Base-by-base conservation (phyloP, 176 grass and related monocot species). In the Eragrostis curvula region DNA sequence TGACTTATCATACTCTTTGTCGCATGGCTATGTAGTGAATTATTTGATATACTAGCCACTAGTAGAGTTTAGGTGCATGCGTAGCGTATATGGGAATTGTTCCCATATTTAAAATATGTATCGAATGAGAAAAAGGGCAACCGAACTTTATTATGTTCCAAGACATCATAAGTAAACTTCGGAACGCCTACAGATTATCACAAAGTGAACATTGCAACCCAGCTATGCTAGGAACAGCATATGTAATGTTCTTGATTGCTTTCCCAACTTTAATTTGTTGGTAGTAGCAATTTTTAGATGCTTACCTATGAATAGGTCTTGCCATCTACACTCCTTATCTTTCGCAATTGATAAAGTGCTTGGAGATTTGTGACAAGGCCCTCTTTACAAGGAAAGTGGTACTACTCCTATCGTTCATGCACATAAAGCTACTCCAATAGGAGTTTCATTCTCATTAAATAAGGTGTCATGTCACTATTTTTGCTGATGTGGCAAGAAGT, bases 371-470 rank as follows among this genome's bases (percentile, higher is more conserved):
- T 40, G 83, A 36, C 59, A 86, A 61, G 83, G 18, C 66, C 64
- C 79, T 82, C 88, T 86, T 82, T 52, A 79, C 83, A 86, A 90
- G 79, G 73, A 86, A 82, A 90, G 88, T 73, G 47, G 59, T 41
- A 64, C 73, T 56, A 56, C 58, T 47, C 23, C 41, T 78, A 77
- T 73, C 50, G 68, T 68, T 59, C 73, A 79, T 83, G 73, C 88
- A 51, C 45, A 32, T 51, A 88, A 81, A 74, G n/a, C n/a, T n/a
- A n/a, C n/a, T n/a, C n/a, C n/a, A n/a, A n/a, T n/a, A n/a, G n/a
- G n/a, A n/a, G n/a, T n/a, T n/a, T n/a, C n/a, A n/a, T n/a, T n/a
- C n/a, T n/a, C n/a, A n/a, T n/a, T n/a, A n/a, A n/a, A n/a, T n/a
- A n/a, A n/a, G n/a, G n/a, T n/a, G n/a, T n/a, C n/a, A n/a, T n/a